Base-by-base conservation (phyloP, 2,329 filamentous ascomycete species). In the Pseudogymnoascus sp. region DNA sequence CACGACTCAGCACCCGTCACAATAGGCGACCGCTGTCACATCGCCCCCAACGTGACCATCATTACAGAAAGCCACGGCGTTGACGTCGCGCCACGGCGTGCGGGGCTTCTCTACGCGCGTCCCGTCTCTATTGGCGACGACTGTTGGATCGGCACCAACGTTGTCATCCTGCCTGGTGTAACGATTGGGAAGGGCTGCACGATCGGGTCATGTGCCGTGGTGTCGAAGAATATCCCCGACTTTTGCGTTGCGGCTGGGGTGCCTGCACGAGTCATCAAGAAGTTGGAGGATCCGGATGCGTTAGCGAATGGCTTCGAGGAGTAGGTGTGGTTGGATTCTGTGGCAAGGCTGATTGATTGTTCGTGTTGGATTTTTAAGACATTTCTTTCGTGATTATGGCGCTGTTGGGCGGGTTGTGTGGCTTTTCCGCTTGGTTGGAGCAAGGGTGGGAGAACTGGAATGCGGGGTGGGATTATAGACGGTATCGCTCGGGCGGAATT, bases 21-120 rank as follows among this genome's bases (percentile, higher is more conserved):
- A 11, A 70, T 71, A 39, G 70, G 70, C 28, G 43, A 66, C 19
- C 62, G 65, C 37, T 64, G 66, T 10, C 51, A 69, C 80, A 79
- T 93, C 63, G 90, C 88, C 0, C 88, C 90, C 0, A 87, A 86
- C 69, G 88, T 93, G 0, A 84, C 79, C 61, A 82, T 95, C 63
- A 90, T 85, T 71, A 84, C 85, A 1, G 90, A 84, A 1, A 88
- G 85, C 0, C 90, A 95, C 73, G 89, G 90, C 60, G 78, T 89
- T 0, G 88, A 89, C 68, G 78, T 82, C 0, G 76, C 78, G 62
- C 79, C 77, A 1, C 77, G 81, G 16, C 74, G 79, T 23, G 77
- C 81, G 39, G 86, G 90, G 71, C 77, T 86, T 63, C 74, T 74
- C 14, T 83, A 78, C 64, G 81, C 79, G 0, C 73, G 73, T 13